These are phyloP conservation scores for Cladosporium sphaerospermum DNA, from an alignment of 2,329 filamentous ascomycete species.

Conservation along the genomic window DNA sequence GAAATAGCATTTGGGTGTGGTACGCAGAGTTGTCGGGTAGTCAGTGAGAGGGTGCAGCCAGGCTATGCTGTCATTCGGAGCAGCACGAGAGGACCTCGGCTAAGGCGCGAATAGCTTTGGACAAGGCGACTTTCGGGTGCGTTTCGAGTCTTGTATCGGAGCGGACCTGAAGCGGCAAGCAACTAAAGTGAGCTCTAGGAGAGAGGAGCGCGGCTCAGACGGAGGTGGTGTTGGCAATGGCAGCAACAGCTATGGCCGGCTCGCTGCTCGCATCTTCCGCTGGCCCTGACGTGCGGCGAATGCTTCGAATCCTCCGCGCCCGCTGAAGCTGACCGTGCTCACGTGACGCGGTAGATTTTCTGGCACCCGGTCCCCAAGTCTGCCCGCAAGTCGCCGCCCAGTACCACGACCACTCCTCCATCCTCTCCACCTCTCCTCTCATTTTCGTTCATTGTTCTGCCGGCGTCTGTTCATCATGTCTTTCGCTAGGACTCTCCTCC, in stretches of 20 bases:
- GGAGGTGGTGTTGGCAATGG: no score
- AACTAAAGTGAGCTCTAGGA: no score
- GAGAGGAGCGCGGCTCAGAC: no score
- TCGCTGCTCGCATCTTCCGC: no score
- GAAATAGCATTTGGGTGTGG: slow-evolving; percentile 40
- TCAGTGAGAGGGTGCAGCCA: slow-evolving; percentile 1
- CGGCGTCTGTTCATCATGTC: slow-evolving; percentile 43
- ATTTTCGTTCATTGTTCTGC: slow-evolving; percentile 1
- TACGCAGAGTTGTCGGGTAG: neutral
- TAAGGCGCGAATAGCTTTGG: neutral
- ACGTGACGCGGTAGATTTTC: neutral
- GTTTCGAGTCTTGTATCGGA: no score
- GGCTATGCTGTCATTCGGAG: slow-evolving; percentile 11
- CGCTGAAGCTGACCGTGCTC: neutral
- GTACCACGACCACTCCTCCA: neutral
- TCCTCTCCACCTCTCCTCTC: slow-evolving; percentile 5
- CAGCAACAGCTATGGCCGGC: no score
- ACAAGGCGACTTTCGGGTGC: no score
- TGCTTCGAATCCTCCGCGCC: no score
- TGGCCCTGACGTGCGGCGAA: no score
- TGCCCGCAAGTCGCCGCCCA: no score
- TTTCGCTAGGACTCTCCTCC: slow-evolving; percentile 75
- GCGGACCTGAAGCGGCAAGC: no score
- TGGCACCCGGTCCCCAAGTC: no score
- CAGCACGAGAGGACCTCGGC: slow-evolving; percentile 8